These are phyloP conservation scores for Serendipita sp. DNA, from an alignment of 1,284 basidiomycete genomes.

Conservation along the genomic window DNA sequence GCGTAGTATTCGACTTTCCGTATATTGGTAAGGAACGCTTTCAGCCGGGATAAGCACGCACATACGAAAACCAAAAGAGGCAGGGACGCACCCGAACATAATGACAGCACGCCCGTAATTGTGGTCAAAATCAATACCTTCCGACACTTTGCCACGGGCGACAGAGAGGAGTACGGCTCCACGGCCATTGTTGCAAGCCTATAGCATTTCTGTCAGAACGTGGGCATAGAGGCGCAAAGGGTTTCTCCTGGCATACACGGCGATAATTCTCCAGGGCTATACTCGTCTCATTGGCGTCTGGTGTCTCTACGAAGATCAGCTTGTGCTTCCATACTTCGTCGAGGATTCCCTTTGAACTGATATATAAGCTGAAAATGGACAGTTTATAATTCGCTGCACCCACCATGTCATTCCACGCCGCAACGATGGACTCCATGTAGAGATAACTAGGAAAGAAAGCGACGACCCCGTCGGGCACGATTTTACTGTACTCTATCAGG, in stretches of 20 bases:
- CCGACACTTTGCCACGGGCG: conserved; percentile 96
- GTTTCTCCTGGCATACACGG: conserved; percentile 38
- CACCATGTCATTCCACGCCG: conserved; percentile 99
- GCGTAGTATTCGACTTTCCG: conserved; percentile 94
- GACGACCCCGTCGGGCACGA: conserved; percentile 97
- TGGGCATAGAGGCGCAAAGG: neutral
- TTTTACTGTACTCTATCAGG: conserved; percentile 93
- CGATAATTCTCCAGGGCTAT: conserved; percentile 97
- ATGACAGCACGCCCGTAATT: conserved; percentile 98
- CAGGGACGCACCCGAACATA: conserved; percentile 80
- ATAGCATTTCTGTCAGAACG: neutral
- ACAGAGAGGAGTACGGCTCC: conserved; percentile 95
- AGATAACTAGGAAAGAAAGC: conserved; percentile 99
- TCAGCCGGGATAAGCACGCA: conserved; percentile 9
- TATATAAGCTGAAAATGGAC: neutral
- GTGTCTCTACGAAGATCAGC: conserved; percentile 98
- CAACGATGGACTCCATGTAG: conserved; percentile 99
- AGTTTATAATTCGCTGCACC: conserved; percentile 17
- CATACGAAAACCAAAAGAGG: neutral
- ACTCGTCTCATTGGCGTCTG: conserved; percentile 97
- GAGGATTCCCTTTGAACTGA: conserved; percentile 65
- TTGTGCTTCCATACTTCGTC: conserved; percentile 99
- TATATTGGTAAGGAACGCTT: conserved; percentile 97
- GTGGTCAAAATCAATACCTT: conserved; percentile 99
- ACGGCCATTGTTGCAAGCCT: conserved; percentile 98